Evolutionary conservation across 371 early-diverging fungal species (phyloP).

Genomic region (Synchytrium microbalum): DNA sequence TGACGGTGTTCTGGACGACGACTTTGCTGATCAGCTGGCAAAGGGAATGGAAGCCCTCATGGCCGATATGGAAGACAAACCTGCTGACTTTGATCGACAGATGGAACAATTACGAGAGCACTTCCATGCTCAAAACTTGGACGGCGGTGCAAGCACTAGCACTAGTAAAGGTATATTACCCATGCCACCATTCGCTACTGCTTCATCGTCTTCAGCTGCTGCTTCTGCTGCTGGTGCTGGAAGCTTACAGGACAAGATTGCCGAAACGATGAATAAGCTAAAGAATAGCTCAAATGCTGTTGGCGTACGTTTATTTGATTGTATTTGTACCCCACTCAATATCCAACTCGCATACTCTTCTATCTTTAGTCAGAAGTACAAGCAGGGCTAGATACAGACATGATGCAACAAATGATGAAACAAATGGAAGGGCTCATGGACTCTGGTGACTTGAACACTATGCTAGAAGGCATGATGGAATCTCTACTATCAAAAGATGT

Average conservation of each 20-base stretch:
- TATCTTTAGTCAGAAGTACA: background rate
- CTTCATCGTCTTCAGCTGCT: background rate
- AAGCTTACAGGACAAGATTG: conserved; percentile 67
- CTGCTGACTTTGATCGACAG: conserved; percentile 45
- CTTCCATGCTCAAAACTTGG: conserved; percentile 27
- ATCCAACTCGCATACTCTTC: background rate
- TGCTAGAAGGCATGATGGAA: conserved; percentile 82
- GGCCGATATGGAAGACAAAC: conserved; percentile 33
- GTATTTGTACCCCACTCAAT: background rate
- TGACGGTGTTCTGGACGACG: conserved; percentile 41
- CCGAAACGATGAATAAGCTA: conserved; percentile 76
- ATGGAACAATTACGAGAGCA: conserved; percentile 56
- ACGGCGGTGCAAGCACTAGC: background rate
- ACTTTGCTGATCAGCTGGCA: conserved; percentile 68
- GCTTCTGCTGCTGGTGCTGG: conserved; percentile 1
- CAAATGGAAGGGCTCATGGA: conserved; percentile 80
- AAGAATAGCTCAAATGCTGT: conserved; percentile 74
- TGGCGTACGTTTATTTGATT: conserved; percentile 44
- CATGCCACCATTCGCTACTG: background rate
- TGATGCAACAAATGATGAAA: conserved; percentile 81
- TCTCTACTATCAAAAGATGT: conserved; percentile 86
- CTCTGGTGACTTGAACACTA: conserved; percentile 67
- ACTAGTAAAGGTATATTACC: background rate
- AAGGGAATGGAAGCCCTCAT: conserved; percentile 70
- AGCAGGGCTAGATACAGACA: conserved; percentile 40